phyloP scores from a whole-genome alignment of 73 alveolate genomes.

The Symbiodinium natans region DNA sequence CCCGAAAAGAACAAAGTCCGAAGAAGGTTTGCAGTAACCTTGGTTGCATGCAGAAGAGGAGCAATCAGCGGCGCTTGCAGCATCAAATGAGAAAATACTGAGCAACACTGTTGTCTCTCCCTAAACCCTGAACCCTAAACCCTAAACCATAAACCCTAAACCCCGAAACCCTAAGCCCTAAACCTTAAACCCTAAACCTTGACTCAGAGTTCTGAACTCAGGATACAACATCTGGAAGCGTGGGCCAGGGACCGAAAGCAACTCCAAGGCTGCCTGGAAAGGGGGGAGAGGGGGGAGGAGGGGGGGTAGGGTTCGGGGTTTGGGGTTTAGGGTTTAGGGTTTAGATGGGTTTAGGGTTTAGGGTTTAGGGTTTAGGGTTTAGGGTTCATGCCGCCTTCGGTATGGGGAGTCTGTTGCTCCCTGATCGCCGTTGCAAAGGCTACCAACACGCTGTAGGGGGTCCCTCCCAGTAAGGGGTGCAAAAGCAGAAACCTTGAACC shows the following conservation, averaged over 20 bases:
- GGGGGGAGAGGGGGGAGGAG: too few relatives aligned
- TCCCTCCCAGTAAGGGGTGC: too few relatives aligned
- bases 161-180: neutral
- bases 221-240: neutral
- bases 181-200: neutral
- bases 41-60: too few relatives aligned
- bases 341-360: too few relatives aligned
- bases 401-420: too few relatives aligned
- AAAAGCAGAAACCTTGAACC: neutral
- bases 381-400: neutral
- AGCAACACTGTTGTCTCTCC: neutral
- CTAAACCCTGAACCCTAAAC: neutral
- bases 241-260: neutral
- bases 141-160: too few relatives aligned
- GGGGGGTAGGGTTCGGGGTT: neutral
- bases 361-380: neutral
- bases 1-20: too few relatives aligned
- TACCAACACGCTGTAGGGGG: too few relatives aligned
- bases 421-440: too few relatives aligned
- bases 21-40: too few relatives aligned
- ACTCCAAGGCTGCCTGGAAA: neutral
- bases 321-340: neutral
- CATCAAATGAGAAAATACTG: too few relatives aligned
- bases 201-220: neutral
- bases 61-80: too few relatives aligned